phyloP scores from a whole-genome alignment of 2,329 filamentous ascomycete genomes.

The Cladobotryum mycophilum region DNA sequence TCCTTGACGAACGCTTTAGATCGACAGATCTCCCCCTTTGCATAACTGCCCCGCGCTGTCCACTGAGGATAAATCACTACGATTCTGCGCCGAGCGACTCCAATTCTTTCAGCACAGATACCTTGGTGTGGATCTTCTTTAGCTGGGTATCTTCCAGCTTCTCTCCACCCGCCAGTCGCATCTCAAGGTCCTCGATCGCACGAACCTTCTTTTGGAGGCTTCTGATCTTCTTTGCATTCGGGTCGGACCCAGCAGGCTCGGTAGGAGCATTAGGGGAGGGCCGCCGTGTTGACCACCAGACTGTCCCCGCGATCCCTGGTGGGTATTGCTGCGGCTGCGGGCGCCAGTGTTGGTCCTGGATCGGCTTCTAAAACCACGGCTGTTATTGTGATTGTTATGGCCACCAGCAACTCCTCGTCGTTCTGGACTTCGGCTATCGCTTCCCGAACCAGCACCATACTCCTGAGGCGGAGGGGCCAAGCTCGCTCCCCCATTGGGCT shows the following conservation, averaged over 20 bases:
- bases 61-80: conserved; percentile 5
- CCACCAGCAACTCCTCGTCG: conserved; percentile 44
- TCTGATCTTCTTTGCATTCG: conserved; percentile 91
- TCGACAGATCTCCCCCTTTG: no score
- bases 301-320: conserved; percentile 30
- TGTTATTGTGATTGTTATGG: conserved; percentile 23
- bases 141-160: conserved; percentile 98
- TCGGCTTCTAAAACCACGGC: conserved; percentile 49
- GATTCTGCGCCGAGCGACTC: conserved; percentile 43
- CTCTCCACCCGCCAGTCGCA: conserved; percentile 88
- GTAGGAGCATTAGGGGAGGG: conserved; percentile 9
- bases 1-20: no score
- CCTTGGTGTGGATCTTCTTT: conserved; percentile 94
- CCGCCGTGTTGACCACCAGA: conserved; percentile 13
- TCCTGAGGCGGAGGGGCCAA: conserved; percentile 42
- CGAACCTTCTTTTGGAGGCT: conserved; percentile 95
- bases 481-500: conserved; percentile 40
- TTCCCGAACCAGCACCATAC: conserved; percentile 32
- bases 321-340: conserved; percentile 49
- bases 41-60: no score
- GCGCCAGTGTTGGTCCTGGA: conserved; percentile 46
- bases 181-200: conserved; percentile 96
- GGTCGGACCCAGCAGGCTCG: conserved; percentile 39
- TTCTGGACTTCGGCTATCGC: conserved; percentile 59
- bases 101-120: conserved; percentile 76